phyloP scores from a whole-genome alignment of 1,284 basidiomycete genomes.

The Pterulicium gracile region DNA sequence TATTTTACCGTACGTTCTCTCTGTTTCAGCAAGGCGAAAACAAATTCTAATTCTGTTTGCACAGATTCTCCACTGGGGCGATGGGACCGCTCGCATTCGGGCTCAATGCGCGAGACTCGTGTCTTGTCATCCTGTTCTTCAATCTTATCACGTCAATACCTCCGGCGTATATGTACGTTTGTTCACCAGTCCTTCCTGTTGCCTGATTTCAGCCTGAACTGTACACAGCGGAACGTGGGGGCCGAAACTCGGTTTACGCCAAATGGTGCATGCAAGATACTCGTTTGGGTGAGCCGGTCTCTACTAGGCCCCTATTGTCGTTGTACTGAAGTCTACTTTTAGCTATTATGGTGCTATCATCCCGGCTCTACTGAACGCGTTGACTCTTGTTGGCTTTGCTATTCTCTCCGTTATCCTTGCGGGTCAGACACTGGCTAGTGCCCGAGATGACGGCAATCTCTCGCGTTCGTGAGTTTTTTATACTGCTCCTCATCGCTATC shows the following conservation, averaged over 20 bases:
- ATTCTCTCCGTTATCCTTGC: slow-evolving; percentile 73
- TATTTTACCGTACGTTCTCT: no score
- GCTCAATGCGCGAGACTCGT: slow-evolving; percentile 59
- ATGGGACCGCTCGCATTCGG: slow-evolving; percentile 63
- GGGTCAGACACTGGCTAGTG: slow-evolving; percentile 66
- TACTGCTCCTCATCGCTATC: no score
- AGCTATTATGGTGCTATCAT: slow-evolving; percentile 61
- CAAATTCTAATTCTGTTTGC: slow-evolving; percentile 65
- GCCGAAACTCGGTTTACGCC: slow-evolving; percentile 75
- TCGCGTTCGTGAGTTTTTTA: no score
- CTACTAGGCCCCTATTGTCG: slow-evolving; percentile 15
- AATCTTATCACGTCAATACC: slow-evolving; percentile 45
- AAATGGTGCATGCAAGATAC: slow-evolving; percentile 76
- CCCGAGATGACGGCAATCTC: slow-evolving; percentile 55
- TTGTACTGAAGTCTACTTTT: slow-evolving; percentile 1
- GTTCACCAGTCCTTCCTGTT: no score
- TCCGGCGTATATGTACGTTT: slow-evolving; percentile 49
- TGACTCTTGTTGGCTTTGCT: slow-evolving; percentile 60
- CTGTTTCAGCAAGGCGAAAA: no score
- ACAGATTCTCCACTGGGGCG: slow-evolving; percentile 70
- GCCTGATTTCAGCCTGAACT: background rate
- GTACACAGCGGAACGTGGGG: slow-evolving; percentile 65
- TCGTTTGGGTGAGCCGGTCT: slow-evolving; percentile 73
- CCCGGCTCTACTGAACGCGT: slow-evolving; percentile 54
- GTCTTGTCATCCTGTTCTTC: slow-evolving; percentile 69